A percentile compares a stretch with the other conserved stretches of the same genome.
Evolutionary conservation across 2,329 filamentous ascomycete genomes (phyloP).

Genomic region (Claviceps quebecensis): DNA sequence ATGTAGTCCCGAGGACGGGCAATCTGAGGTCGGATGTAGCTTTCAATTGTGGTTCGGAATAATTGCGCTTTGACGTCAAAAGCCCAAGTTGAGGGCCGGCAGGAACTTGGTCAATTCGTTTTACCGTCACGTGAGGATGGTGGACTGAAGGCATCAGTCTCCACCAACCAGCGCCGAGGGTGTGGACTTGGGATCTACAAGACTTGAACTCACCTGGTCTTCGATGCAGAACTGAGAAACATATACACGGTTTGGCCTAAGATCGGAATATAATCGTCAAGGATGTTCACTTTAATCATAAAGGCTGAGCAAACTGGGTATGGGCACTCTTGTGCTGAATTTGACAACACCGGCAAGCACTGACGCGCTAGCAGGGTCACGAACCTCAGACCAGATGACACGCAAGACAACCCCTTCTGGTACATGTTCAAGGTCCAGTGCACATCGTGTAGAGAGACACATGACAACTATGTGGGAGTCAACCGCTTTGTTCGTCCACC

Average conservation of each 20-base stretch:
- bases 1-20: background rate
- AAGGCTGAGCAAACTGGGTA: constrained; percentile 60
- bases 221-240: background rate
- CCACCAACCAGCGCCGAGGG: background rate
- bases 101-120: background rate
- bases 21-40: background rate
- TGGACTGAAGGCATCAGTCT: background rate
- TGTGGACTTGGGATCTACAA: background rate
- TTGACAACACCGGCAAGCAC: background rate
- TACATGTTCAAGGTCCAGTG: constrained; percentile 98
- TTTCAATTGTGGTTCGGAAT: background rate
- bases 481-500: constrained; percentile 63
- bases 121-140: background rate
- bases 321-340: constrained; percentile 10
- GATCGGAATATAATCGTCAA: background rate
- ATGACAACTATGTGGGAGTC: constrained; percentile 74
- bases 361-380: constrained; percentile 52
- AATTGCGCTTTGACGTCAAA: background rate
- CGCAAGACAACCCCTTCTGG: constrained; percentile 70
- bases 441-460: constrained; percentile 87
- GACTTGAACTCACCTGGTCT: background rate
- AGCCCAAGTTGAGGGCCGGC: background rate
- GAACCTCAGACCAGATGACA: constrained; percentile 74
- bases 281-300: constrained; percentile 52
- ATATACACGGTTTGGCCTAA: background rate